Evolutionary conservation across 257 asterid genomes (phyloP), one percentile per base, ranked within the genome.

Genomic region (Rhazya stricta): DNA sequence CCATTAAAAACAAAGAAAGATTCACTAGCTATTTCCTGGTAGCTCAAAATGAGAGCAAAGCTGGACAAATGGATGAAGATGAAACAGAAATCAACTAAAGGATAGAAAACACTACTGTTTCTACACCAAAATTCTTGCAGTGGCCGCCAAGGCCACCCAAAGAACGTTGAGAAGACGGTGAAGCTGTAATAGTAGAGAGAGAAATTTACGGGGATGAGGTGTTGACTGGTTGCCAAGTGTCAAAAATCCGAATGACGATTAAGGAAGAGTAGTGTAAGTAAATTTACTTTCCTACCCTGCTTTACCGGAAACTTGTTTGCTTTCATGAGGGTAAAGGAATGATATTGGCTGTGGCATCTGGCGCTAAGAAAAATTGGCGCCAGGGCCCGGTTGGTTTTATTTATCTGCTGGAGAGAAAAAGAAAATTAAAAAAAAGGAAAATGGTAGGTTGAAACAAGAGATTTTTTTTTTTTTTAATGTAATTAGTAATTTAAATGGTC

Each of bases 111-210:
- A 15, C 18, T n/a, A 32, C 18, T 9, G 53, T 34, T 56, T 9
- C 53, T 32, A 16, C 9, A 34, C n/a, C 1, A 60, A 16, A 60
- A 16, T 69, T 45, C 80, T 57, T 56, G 80, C 75, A 69, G 71
- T 69, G 71, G 53, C 75, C 75, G 50, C 41, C 39, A 61, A 25
- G 50, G 78, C 78, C 72, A 74, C 65, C 50, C 2, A 34, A 57
- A 6, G 57, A 63, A 23, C 50, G 16, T 60, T 9, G n/a, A 32
- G 48, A 61, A 9, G 77, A 45, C 8, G 77, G 4, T 4, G 30
- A n/a, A 67, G 23, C 50, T 32, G 61, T 4, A 8, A 58, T 8
- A 36, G 67, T 29, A 69, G 30, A 70, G 4, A 45, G 62, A 58
- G 42, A 61, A 29, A 5, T 63, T 63, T 36, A 21, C 11, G 60